Evolutionary conservation across 129 eudicot species (phyloP), one percentile per base, ranked within the genome.

Genomic region (Chrysanthemum lavandulifolium): DNA sequence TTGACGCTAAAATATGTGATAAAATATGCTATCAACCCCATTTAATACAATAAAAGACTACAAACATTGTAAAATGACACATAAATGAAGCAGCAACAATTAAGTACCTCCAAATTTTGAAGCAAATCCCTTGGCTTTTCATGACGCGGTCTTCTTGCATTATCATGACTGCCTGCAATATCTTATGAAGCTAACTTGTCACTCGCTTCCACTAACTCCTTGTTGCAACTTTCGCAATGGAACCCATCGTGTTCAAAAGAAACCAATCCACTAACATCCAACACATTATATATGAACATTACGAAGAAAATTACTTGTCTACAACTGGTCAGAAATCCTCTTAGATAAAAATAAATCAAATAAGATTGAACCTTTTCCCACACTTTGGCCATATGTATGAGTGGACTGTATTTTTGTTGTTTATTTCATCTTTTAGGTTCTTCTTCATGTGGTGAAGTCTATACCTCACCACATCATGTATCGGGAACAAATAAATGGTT

Each of bases 401-500:
- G 85, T 88, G 94, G 54, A 95, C 82, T 5, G 96, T 88, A 72
- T 95, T 90, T 84, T 88, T 95, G 83, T 88, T 84, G 65, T 90
- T 74, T 74, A 85, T 61, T 69, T 88, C 96, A 83, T 90, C 97
- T 80, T 83, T 88, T 36, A 88, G 74, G 74, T 84, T 88, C 75
- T 90, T 86, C 88, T 76, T 91, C 96, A 95, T 90, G 6, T 96
- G 93, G 69, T 95, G 94, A 76, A 95, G 69, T 79, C 97, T 86
- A 73, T 95, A 95, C 83, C 97, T 86, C 69, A 95, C 97, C n/a
- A 95, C 99, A 88, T 95, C 99, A 63, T 90, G 87, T 73, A 93
- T 90, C 97, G 90, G 86, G 82, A 86, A 64, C 61, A 78, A 6
- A 59, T 33, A 36, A 11, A 70, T 54, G 19, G 29, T 25, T 25